Base-by-base conservation (phyloP, 208 protist species). In the Leishmania aethiopica region DNA sequence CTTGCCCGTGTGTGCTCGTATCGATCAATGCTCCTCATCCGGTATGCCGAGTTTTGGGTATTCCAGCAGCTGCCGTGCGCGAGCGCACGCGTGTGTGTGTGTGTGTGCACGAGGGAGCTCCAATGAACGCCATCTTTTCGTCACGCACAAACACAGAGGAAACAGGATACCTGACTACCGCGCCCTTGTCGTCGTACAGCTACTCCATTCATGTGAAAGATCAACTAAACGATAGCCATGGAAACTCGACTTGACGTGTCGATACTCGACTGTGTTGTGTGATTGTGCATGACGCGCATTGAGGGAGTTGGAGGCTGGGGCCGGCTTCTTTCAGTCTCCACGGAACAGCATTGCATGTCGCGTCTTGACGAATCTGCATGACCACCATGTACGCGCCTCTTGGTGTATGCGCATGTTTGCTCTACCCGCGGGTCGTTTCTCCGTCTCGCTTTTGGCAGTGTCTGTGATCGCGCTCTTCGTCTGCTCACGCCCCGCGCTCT, bases 381-480 rank as follows among this genome's bases (percentile, higher is more conserved):
- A 15, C 42, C 19, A 2, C 25, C 47, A 51, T 25, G 51, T 37
- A 28, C 6, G 3, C 32, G 10, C 19, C 40, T 53, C 45, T 74
- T 55, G 49, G 19, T 74, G 42, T 47, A 25, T 22, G 42, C 40
- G 7, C 19, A 17, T 11, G 37, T 42, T 47, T 62, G 22, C 62
- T 77, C 42, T 66, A 47, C 25, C 32, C 64, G 32, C 45, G 47
- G 25, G 7, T 70, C n/a, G 5, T n/a, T 72, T 28, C 42, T 71
- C 74, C n/a, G 32, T 77, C 47, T 82, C 76, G 22, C 62, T 71
- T 66, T 70, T 37, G 47, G 78, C 28, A 35, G 32, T 55, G 60
- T 45, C 51, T 71, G 37, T 62, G 57, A 11, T 32, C 60, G 42
- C 70, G 47, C 53, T 49, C 51, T 75, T 83, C 32, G 40, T 60